Evolutionary conservation across 2,329 filamentous ascomycete species (phyloP).

Genomic region (Pyrenophora seminiperda): DNA sequence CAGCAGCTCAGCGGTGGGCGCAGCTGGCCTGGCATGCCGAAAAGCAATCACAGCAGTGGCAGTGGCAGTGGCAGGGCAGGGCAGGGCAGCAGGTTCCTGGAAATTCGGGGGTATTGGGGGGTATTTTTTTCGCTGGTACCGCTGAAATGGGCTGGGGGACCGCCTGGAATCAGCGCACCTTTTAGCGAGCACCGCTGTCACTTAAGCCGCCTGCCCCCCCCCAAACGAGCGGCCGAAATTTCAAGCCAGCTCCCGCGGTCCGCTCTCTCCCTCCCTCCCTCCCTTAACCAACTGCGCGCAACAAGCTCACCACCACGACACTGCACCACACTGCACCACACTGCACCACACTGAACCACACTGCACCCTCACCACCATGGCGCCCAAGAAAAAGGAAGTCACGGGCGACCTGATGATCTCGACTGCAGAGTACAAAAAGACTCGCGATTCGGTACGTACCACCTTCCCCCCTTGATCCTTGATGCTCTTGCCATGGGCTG

Average conservation of each 20-base stretch:
- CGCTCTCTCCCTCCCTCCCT: not conserved
- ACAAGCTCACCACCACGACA: conserved; percentile 8
- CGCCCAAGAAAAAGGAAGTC: conserved; percentile 39
- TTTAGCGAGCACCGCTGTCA: conserved; percentile 13
- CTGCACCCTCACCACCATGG: conserved; percentile 37
- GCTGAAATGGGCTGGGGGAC: conserved; percentile 2
- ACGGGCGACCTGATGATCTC: conserved; percentile 57
- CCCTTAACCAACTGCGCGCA: conserved; percentile 6
- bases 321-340: no score
- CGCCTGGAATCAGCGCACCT: conserved; percentile 7
- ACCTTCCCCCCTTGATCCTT: conserved; percentile 5
- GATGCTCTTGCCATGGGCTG: conserved; percentile 11
- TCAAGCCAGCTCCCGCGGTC: conserved; percentile 5
- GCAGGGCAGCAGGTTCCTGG: no score
- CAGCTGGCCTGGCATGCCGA: no score
- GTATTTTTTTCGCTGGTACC: not conserved
- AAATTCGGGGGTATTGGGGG: conserved; percentile 2
- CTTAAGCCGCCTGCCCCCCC: conserved; percentile 13
- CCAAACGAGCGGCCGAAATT: conserved; percentile 6
- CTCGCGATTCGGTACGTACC: conserved; percentile 77
- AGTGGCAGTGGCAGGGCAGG: not conserved
- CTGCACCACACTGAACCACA: no score
- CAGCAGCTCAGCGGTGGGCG: no score
- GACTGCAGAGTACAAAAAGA: conserved; percentile 76
- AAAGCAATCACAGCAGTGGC: no score